Conservation (phyloP, 2,329 filamentous ascomycete species). For the Rhytidhysteron rufulum region DNA sequence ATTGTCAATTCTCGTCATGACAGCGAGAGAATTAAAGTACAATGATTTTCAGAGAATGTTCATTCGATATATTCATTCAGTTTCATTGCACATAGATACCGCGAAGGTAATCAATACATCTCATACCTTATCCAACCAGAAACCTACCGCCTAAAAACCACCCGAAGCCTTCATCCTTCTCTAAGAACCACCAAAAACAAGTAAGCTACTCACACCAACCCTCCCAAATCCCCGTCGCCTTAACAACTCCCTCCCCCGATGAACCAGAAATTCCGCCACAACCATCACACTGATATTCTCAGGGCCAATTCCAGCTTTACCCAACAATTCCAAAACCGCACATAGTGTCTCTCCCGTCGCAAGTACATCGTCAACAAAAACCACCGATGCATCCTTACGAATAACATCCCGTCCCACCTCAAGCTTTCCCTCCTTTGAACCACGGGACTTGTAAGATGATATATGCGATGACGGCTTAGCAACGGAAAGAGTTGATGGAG, state of each 20-base stretch:
- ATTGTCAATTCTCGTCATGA: no score
- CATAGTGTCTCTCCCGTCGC: slow-evolving; percentile 54
- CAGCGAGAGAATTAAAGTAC: no score
- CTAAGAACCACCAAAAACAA: slow-evolving; percentile 48
- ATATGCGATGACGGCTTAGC: slow-evolving; percentile 51
- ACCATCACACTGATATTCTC: slow-evolving; percentile 49
- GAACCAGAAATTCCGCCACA: slow-evolving; percentile 56
- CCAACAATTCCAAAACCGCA: slow-evolving; percentile 50
- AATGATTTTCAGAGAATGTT: no score
- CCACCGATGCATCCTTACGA: slow-evolving; percentile 38
- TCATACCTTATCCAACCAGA: no score
- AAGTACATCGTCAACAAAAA: slow-evolving; percentile 61
- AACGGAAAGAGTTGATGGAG: slow-evolving; percentile 52
- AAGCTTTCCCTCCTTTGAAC: slow-evolving; percentile 35
- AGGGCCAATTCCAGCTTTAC: slow-evolving; percentile 37
- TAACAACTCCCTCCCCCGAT: slow-evolving; percentile 50
- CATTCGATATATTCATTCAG: no score
- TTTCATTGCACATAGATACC: no score
- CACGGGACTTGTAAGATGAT: slow-evolving; percentile 38
- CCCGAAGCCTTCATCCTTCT: not conserved
- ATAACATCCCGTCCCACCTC: slow-evolving; percentile 50
- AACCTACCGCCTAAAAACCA: no score
- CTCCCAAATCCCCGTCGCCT: slow-evolving; percentile 47
- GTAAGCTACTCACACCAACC: slow-evolving; percentile 50
- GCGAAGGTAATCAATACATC: no score